Evolutionary conservation across 169 alveolate species (phyloP).

Genomic region (Plasmodium inui): DNA sequence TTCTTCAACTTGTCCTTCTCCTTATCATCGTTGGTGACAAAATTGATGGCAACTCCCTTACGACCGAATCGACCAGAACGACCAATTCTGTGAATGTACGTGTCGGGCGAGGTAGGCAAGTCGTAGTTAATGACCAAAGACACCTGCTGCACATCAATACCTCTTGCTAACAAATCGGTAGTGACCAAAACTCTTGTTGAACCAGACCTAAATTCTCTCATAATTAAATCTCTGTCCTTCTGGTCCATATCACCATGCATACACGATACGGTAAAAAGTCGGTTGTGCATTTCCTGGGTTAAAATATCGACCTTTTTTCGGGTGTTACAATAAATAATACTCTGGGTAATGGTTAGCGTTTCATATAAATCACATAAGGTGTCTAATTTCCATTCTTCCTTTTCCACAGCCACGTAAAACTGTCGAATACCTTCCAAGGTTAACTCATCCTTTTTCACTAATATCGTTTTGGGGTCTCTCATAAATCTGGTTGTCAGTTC

Average conservation of each 20-base stretch:
- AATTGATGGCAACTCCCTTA: slow-evolving; percentile 99
- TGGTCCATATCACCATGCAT: slow-evolving; percentile 99
- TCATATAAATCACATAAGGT: slow-evolving; percentile 98
- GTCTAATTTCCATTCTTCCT: slow-evolving; percentile 99
- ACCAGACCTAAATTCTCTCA: slow-evolving; percentile 97
- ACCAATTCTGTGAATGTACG: slow-evolving; percentile 99
- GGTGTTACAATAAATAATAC: slow-evolving; percentile 99
- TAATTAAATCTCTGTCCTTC: slow-evolving; percentile 97
- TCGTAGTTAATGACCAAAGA: slow-evolving; percentile 98
- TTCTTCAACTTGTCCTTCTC: slow-evolving; percentile 96
- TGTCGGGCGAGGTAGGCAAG: slow-evolving; percentile 97
- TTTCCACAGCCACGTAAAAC: slow-evolving; percentile 97
- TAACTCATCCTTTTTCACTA: slow-evolving; percentile 98
- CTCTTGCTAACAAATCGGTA: slow-evolving; percentile 99
- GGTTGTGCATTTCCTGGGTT: slow-evolving; percentile 97
- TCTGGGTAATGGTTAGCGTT: slow-evolving; percentile 98
- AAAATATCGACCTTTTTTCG: slow-evolving; percentile 97
- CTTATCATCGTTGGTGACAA: slow-evolving; percentile 92
- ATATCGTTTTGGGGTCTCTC: slow-evolving; percentile 98
- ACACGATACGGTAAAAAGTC: slow-evolving; percentile 95
- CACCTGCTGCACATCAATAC: slow-evolving; percentile 99
- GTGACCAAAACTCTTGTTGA: slow-evolving; percentile 97
- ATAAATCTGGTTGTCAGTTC: slow-evolving; percentile 97
- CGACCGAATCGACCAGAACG: slow-evolving; percentile 99
- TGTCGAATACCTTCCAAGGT: slow-evolving; percentile 99